A percentile compares a stretch with the other conserved stretches of the same genome.
phyloP scores from a whole-genome alignment of 2,329 filamentous ascomycete species.

The Pseudocercospora fijiensis region DNA sequence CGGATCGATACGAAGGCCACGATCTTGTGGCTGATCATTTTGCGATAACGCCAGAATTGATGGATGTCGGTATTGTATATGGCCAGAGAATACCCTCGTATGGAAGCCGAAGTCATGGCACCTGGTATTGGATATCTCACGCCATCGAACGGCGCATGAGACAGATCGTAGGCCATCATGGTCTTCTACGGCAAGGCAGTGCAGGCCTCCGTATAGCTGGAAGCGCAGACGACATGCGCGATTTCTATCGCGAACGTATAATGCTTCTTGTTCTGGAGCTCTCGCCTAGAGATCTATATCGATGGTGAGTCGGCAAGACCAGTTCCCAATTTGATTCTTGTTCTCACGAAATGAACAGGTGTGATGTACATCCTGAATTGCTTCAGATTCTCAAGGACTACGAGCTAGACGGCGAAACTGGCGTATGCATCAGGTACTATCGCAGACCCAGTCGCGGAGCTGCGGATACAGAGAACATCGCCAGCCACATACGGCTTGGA shows the following conservation, averaged over 20 bases:
- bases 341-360: not conserved
- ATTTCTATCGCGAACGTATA: not conserved
- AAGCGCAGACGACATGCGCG: not conserved
- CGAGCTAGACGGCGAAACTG: not conserved
- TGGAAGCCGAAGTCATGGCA: not conserved
- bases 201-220: not conserved
- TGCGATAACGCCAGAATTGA: not conserved
- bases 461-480: not conserved
- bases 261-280: slow-evolving; percentile 1
- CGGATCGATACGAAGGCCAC: not conserved
- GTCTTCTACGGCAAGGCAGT: not conserved
- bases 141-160: not conserved
- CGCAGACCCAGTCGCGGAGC: not conserved
- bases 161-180: not conserved
- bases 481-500: not conserved
- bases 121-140: not conserved
- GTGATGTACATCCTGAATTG: not conserved
- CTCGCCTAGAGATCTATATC: not conserved
- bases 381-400: not conserved
- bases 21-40: not conserved
- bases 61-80: not conserved
- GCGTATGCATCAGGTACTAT: slow-evolving; percentile 8
- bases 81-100: not conserved
- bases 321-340: not conserved
- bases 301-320: not conserved